Evolutionary conservation across 345 rosid genomes (phyloP), one percentile per base, ranked within the genome.

Genomic region (Rhizophora mangle): DNA sequence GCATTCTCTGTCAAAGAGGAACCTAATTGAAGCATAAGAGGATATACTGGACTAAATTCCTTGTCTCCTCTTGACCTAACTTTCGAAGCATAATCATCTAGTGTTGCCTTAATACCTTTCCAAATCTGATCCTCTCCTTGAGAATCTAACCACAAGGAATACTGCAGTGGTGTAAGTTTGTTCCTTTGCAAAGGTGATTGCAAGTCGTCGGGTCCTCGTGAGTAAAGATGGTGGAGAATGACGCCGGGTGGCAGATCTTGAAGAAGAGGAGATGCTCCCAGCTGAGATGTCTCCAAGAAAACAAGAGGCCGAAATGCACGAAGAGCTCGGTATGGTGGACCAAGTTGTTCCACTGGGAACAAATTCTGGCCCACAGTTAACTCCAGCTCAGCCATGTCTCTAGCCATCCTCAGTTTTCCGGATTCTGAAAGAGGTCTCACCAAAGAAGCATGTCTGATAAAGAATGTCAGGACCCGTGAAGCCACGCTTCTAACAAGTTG

Each of bases 381-480:
- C 86, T 96, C 99, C 63, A 96, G 83, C 85, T 96, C 99, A 8
- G 99, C 99, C 99, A 96, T 96, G 82, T 96, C 99, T 76, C 87
- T 83, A 32, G 97, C 97, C 95, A 96, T 86, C 67, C 98, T 87
- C 77, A 96, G 87, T 81, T 87, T 96, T 72, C 99, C 99, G 51
- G 97, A 90, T 82, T 92, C 99, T 9, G 99, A 92, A 18, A 96
- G 91, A 9, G 98, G 99, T 74, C 98, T 78, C n/a, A 92, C 89
- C 26, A 96, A 90, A 79, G 99, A 87, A 65, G 91, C 95, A 64
- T 96, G 98, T 63, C 98, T 78, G 68, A 96, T 87, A 73, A 92
- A 96, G 87, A 96, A 88, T 63, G 85, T 85, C 70, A 92, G 82
- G 72, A 92, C 96, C 55, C 98, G 81, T 16, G 97, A 83, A 67